A percentile compares a stretch with the other conserved stretches of the same genome.
These are phyloP conservation scores for Dichotomopilus funicola DNA, from an alignment of 2,329 filamentous ascomycete species.

Conservation along the genomic window DNA sequence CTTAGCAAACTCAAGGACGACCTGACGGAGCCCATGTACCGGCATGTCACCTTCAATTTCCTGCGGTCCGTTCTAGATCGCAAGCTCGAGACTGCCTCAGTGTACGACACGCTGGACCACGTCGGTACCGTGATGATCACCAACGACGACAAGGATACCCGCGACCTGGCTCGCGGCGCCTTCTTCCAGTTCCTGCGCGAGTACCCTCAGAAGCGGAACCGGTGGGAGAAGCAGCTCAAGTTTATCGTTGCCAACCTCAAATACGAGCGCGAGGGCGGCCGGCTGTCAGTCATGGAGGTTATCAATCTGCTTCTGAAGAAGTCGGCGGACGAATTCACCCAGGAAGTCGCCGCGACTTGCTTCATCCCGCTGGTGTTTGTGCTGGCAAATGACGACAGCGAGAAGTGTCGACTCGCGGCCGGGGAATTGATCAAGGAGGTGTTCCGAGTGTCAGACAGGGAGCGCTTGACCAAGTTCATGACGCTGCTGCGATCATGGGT, in stretches of 20 bases:
- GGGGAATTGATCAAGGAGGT: slow-evolving; percentile 72
- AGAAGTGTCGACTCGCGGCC: slow-evolving; percentile 77
- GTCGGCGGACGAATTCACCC: slow-evolving; percentile 71
- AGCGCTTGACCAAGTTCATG: slow-evolving; percentile 64
- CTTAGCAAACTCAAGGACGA: slow-evolving; percentile 78
- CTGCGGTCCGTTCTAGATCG: slow-evolving; percentile 79
- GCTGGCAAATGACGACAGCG: slow-evolving; percentile 80
- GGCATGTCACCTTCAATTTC: slow-evolving; percentile 93
- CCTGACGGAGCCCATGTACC: slow-evolving; percentile 84
- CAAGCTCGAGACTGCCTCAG: slow-evolving; percentile 74
- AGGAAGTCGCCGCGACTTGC: slow-evolving; percentile 72
- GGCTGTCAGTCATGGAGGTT: slow-evolving; percentile 89
- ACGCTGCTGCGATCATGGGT: slow-evolving; percentile 68
- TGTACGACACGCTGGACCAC: slow-evolving; percentile 89
- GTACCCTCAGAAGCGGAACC: slow-evolving; percentile 84
- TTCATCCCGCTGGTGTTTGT: slow-evolving; percentile 84
- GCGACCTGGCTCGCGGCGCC: slow-evolving; percentile 79
- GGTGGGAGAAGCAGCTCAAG: slow-evolving; percentile 81
- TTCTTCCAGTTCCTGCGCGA: slow-evolving; percentile 94
- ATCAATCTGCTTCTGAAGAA: slow-evolving; percentile 82
- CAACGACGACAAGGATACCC: slow-evolving; percentile 82
- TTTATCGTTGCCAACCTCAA: slow-evolving; percentile 89
- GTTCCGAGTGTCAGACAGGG: slow-evolving; percentile 70
- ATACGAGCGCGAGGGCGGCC: slow-evolving; percentile 81
- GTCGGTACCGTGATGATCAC: slow-evolving; percentile 91